Conservation (phyloP, 371 early-diverging fungal species). For the Synchytrium microbalum region DNA sequence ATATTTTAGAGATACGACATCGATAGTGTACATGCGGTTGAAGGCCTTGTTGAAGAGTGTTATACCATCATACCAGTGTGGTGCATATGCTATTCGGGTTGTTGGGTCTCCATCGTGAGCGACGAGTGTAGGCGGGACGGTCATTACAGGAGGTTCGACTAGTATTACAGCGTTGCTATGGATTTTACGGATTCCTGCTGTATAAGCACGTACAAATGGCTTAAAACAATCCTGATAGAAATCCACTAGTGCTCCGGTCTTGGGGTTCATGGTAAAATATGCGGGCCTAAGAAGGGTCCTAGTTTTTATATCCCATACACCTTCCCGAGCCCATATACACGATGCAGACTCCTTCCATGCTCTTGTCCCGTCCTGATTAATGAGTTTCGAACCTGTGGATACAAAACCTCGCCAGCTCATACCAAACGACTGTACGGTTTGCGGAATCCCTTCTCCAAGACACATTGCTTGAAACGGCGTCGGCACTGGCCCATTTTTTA, state of each 20-base stretch:
- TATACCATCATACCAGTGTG: conserved; percentile 73
- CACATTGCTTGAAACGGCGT: conserved; percentile 61
- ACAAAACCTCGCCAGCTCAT: conserved; percentile 21
- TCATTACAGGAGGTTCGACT: conserved; percentile 63
- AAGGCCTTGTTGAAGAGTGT: conserved; percentile 68
- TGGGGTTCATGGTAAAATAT: conserved; percentile 57
- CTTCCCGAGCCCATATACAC: conserved; percentile 36
- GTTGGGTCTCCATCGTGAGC: conserved; percentile 11
- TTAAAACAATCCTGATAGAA: conserved; percentile 56
- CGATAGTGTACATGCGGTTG: conserved; percentile 57
- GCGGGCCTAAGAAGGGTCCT: conserved; percentile 38
- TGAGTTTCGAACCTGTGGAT: conserved; percentile 8
- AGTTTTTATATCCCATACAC: conserved; percentile 36
- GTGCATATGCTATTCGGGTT: conserved; percentile 57
- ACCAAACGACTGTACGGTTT: conserved; percentile 22
- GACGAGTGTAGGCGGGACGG: conserved; percentile 45
- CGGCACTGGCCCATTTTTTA: conserved; percentile 59
- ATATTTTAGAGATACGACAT: conserved; percentile 27
- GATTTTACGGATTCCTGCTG: conserved; percentile 46
- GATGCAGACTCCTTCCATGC: conserved; percentile 16
- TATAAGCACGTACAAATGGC: conserved; percentile 55
- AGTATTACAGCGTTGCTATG: conserved; percentile 52
- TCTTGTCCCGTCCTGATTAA: conserved; percentile 19
- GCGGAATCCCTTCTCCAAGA: conserved; percentile 37
- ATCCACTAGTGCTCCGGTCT: conserved; percentile 32